Evolutionary conservation across 75 land plant genomes (phyloP), one percentile per base, ranked within the genome.

Genomic region (Cupressus sempervirens): DNA sequence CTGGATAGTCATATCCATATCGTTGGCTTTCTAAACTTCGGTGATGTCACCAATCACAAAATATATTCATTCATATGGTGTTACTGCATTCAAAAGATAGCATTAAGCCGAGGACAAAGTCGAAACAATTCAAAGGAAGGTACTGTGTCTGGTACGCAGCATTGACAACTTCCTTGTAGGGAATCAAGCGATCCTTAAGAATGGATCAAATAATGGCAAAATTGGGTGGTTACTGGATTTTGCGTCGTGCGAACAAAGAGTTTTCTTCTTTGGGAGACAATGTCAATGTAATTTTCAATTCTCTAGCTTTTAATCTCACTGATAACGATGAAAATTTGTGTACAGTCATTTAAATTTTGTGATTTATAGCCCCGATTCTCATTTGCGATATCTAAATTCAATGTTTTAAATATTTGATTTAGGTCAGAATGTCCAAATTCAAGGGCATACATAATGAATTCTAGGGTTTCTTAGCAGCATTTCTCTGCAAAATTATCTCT

Each of bases 141-240:
- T 50, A 12, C 52, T 50, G 52, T 14, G 52, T 11, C 52, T 50
- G 13, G 52, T 50, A 50, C 14, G 10, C 48, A 7, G 48, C 48
- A 46, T 46, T 46, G 56, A 53, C 56, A 4, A 4, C 56, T 18
- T 53, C 56, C 15, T 13, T 53, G 18, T 53, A n/a, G n/a, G n/a
- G n/a, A n/a, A n/a, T n/a, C n/a, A 0, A 58, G 26, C 7, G n/a
- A 5, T 26, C n/a, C 5, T 3, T 23, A 58, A 23, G 1, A 86
- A 93, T 93, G 93, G 93, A 93, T 91, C 89, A 90, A 87, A 83
- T 93, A 7, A 16, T 91, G 85, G 88, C 82, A 88, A 91, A 91
- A 87, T 88, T 90, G 3, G 94, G 94, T 2, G 62, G 89, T 1
- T 93, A 91, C 72, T 93, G 94, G 94, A 38, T 93, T 82, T 83